Percentiles rank a stretch among this genome's conserved stretches.
Conservation (phyloP, 495 filamentous ascomycete species). For the Aspergillus saccharolyticus region DNA sequence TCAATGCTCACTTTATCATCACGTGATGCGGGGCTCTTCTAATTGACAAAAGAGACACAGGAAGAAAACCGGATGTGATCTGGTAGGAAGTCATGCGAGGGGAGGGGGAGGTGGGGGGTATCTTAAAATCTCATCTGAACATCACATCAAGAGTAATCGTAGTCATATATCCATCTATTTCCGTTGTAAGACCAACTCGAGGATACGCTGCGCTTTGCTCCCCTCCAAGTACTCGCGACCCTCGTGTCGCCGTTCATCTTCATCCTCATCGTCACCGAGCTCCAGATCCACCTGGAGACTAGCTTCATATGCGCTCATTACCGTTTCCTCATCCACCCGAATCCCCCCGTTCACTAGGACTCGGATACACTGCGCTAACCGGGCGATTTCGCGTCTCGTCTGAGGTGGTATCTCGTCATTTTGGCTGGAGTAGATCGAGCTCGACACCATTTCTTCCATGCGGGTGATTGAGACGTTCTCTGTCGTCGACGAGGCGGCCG, state of each 20-base stretch:
- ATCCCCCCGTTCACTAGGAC: conserved; percentile 76
- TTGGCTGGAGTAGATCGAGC: conserved; percentile 81
- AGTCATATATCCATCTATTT: not conserved
- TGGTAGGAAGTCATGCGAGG: too few species aligned
- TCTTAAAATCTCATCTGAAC: conserved; percentile 4
- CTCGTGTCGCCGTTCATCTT: conserved; percentile 37
- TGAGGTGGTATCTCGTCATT: conserved; percentile 73
- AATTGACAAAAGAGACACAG: not conserved
- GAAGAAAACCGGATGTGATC: not conserved
- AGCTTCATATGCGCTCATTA: conserved; percentile 75
- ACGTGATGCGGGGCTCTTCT: conserved; percentile 25
- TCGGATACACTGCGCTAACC: conserved; percentile 71
- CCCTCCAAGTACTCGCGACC: conserved; percentile 66
- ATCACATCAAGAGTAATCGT: not conserved
- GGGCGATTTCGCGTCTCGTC: conserved; percentile 82
- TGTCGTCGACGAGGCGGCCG: conserved; percentile 40
- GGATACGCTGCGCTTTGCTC: conserved; percentile 58
- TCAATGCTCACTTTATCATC: conserved; percentile 12
- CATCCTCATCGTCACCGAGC: conserved; percentile 44
- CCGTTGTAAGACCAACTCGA: conserved; percentile 44
- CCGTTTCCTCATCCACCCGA: conserved; percentile 87
- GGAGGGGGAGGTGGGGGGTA: not conserved
- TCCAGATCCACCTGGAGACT: conserved; percentile 66
- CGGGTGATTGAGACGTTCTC: conserved; percentile 64
- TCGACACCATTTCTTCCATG: conserved; percentile 72